Evolutionary conservation across 2,329 filamentous ascomycete genomes (phyloP).

Genomic region (Pleurostoma richardsiae): DNA sequence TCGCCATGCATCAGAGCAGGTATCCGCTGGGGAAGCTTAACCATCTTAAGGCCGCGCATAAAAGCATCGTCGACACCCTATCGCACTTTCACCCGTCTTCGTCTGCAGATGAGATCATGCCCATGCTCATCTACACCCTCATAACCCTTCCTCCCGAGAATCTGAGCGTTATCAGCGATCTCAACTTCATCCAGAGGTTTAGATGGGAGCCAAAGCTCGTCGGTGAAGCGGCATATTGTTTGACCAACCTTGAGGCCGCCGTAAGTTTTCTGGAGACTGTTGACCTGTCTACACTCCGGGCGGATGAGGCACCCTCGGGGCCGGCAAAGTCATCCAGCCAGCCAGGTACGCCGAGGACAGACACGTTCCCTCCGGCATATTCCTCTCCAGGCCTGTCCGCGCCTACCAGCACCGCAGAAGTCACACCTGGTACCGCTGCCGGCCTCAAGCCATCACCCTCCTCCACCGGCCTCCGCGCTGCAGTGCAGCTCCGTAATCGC

Average conservation of each 20-base stretch:
- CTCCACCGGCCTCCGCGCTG: constrained; percentile 35
- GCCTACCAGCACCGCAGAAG: constrained; percentile 21
- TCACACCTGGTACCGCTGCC: constrained; percentile 21
- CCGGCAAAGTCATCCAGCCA: constrained; percentile 51
- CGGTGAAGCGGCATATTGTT: constrained; percentile 90
- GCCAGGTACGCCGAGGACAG: constrained; percentile 42
- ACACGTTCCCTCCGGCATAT: constrained; percentile 55
- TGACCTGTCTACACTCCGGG: constrained; percentile 81
- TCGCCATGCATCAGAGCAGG: constrained; percentile 78
- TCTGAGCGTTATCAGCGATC: constrained; percentile 86
- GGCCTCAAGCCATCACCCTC: constrained; percentile 29
- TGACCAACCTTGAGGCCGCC: constrained; percentile 92
- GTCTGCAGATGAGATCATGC: constrained; percentile 94
- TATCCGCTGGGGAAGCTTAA: constrained; percentile 90
- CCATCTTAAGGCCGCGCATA: constrained; percentile 82
- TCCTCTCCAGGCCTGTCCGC: constrained; percentile 33
- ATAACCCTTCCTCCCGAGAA: constrained; percentile 85
- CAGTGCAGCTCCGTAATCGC: constrained; percentile 58
- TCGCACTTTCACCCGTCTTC: constrained; percentile 68
- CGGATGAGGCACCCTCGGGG: constrained; percentile 69
- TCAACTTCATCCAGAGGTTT: constrained; percentile 92
- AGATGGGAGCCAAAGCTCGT: constrained; percentile 80
- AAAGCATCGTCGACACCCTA: constrained; percentile 86
- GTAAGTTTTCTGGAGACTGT: constrained; percentile 95
- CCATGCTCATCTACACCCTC: constrained; percentile 91